Percentiles rank a stretch among this genome's conserved stretches.
These are phyloP conservation scores for Aquanectria penicillioides DNA, from an alignment of 2,329 filamentous ascomycete species.

Conservation along the genomic window DNA sequence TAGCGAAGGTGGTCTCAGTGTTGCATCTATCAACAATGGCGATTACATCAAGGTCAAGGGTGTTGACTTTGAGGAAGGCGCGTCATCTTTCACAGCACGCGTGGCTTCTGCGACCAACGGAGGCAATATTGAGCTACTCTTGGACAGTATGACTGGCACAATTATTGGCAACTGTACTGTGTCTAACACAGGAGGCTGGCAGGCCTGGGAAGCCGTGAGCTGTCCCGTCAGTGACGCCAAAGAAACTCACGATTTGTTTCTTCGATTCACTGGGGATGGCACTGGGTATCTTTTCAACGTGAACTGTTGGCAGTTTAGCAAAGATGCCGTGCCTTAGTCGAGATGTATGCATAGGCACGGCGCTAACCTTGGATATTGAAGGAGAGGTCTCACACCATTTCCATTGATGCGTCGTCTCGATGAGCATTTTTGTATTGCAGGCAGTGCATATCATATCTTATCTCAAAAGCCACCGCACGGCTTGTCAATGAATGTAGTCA, in stretches of 20 bases:
- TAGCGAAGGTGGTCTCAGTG: neutral
- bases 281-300: neutral
- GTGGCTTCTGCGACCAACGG: neutral
- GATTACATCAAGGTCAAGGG: conserved; percentile 3
- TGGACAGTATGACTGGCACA: neutral
- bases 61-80: neutral
- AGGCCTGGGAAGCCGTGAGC: neutral
- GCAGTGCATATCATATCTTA: too few relatives aligned
- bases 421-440: too few relatives aligned
- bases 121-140: neutral
- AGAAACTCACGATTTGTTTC: neutral
- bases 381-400: too few relatives aligned
- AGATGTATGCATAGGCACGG: too few relatives aligned
- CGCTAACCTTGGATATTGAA: too few relatives aligned
- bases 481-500: too few relatives aligned
- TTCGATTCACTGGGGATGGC: neutral
- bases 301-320: neutral
- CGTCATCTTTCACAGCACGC: neutral
- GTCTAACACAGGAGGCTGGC: neutral
- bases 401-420: too few relatives aligned
- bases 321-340: too few relatives aligned
- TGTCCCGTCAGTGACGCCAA: neutral
- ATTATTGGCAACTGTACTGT: neutral
- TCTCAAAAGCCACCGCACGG: too few relatives aligned
- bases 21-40: neutral